Evolutionary conservation across 495 filamentous ascomycete genomes (phyloP).

Genomic region (Hyaloscypha bicolor): DNA sequence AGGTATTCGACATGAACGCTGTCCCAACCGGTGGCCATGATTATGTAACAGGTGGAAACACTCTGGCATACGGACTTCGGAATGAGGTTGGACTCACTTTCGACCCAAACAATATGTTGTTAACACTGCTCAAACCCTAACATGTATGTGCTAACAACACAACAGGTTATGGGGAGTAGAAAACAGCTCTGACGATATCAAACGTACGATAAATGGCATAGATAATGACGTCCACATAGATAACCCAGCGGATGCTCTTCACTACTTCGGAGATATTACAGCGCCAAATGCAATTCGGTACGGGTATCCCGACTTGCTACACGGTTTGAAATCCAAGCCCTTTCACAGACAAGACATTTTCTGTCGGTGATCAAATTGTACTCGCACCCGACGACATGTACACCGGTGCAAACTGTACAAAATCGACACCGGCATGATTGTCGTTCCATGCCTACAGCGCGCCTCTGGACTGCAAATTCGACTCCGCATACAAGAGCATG

Average conservation of each 20-base stretch:
- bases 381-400: not conserved
- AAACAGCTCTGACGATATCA: slow-evolving; percentile 8
- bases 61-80: not conserved
- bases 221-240: not conserved
- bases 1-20: slow-evolving; percentile 2
- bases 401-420: not conserved
- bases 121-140: not conserved
- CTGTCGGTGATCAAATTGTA: slow-evolving; percentile 4
- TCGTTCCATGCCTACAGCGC: slow-evolving; percentile 2
- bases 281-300: not conserved
- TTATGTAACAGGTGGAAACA: not conserved
- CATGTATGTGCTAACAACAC: not conserved
- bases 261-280: not conserved
- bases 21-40: not conserved
- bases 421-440: not conserved
- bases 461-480: not conserved
- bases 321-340: not conserved
- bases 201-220: not conserved
- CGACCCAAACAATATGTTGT: not conserved
- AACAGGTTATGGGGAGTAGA: slow-evolving; percentile 3
- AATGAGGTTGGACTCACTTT: slow-evolving; percentile 1
- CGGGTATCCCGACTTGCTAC: not conserved
- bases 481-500: not conserved
- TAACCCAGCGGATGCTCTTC: not conserved
- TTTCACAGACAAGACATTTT: not conserved